phyloP scores from a whole-genome alignment of 345 rosid genomes.

The Mallotus nudiflorus region DNA sequence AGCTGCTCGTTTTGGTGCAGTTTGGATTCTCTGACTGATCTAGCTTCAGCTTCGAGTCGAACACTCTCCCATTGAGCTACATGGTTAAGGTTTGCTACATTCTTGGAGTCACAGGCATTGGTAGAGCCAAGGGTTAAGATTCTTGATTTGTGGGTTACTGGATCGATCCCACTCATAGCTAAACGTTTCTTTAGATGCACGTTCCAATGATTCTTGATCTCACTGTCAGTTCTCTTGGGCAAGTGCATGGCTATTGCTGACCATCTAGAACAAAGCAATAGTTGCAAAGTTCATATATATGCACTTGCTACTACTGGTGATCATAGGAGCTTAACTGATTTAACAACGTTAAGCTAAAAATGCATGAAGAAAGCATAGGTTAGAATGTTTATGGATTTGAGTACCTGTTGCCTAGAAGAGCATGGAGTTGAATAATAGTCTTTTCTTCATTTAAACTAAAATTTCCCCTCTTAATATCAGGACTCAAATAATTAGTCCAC shows the following conservation, averaged over 20 bases:
- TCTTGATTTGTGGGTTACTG: background rate
- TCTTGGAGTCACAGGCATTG: no score
- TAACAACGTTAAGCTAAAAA: no score
- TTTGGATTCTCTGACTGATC: no score
- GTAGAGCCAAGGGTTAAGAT: no score
- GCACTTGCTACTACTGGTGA: no score
- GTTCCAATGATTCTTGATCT: conserved; percentile 10
- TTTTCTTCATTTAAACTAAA: conserved; percentile 27
- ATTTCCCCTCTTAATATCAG: conserved; percentile 24
- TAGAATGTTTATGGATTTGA: background rate
- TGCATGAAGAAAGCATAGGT: background rate
- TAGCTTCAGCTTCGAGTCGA: no score
- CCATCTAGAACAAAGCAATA: background rate
- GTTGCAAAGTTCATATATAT: no score
- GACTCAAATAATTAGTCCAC: conserved; percentile 20
- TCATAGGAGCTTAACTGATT: no score
- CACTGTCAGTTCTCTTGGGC: conserved; percentile 5
- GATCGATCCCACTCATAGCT: background rate
- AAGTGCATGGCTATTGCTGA: background rate
- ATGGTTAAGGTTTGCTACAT: no score
- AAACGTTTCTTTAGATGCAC: background rate
- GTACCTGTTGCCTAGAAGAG: conserved; percentile 27
- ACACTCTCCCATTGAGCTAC: no score
- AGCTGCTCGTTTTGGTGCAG: no score
- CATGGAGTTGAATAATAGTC: conserved; percentile 29